A percentile compares a stretch with the other conserved stretches of the same genome.
Conservation (phyloP, 1,139 yeast genomes). For the Geotrichum carabidarum region DNA sequence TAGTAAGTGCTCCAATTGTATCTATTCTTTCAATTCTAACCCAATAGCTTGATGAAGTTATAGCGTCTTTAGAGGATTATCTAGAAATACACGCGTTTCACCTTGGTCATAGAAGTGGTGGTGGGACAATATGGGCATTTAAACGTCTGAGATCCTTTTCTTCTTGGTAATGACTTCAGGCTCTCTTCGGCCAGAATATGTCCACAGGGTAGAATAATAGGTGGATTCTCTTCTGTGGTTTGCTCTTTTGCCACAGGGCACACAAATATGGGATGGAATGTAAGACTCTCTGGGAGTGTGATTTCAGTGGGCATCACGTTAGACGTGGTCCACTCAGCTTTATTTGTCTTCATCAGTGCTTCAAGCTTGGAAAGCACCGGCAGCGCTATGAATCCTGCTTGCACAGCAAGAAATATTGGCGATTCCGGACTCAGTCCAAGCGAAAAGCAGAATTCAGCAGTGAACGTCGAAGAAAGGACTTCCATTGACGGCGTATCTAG, state of each 20-base stretch:
- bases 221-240: slow-evolving; percentile 54
- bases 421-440: slow-evolving; percentile 64
- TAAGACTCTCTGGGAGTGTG: slow-evolving; percentile 46
- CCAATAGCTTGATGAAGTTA: neutral
- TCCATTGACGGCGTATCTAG: slow-evolving; percentile 37
- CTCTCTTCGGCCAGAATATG: slow-evolving; percentile 55
- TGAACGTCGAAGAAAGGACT: slow-evolving; percentile 49
- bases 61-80: neutral
- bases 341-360: slow-evolving; percentile 44
- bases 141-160: slow-evolving; percentile 39
- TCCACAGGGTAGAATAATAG: slow-evolving; percentile 58
- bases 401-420: slow-evolving; percentile 58
- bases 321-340: slow-evolving; percentile 52
- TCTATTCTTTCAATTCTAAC: neutral
- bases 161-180: slow-evolving; percentile 39
- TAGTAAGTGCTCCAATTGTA: slow-evolving; percentile 35
- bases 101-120: slow-evolving; percentile 31
- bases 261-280: slow-evolving; percentile 78
- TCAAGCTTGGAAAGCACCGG: slow-evolving; percentile 67
- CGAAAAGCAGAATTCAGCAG: slow-evolving; percentile 60
- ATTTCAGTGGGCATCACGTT: slow-evolving; percentile 59
- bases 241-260: slow-evolving; percentile 90
- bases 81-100: slow-evolving; percentile 30
- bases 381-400: slow-evolving; percentile 66
- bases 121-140: slow-evolving; percentile 67